Percentiles rank a stretch among this genome's conserved stretches.
Conservation (phyloP, 257 asterid genomes). For the Petrea volubilis region DNA sequence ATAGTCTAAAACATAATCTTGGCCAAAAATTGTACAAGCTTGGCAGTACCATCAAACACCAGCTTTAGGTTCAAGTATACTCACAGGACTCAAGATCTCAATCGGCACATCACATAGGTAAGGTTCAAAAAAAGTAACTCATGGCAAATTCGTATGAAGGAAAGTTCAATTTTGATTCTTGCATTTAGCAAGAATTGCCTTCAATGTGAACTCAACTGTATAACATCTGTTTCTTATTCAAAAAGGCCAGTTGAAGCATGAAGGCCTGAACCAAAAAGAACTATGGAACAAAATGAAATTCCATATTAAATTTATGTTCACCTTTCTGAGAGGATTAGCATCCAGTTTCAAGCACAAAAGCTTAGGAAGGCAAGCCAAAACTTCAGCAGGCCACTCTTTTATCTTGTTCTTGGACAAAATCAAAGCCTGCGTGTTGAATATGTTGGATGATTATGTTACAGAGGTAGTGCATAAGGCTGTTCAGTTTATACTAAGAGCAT, state of each 20-base stretch:
- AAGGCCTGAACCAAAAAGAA: not conserved
- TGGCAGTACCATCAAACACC: not conserved
- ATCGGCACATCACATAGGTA: slow-evolving; percentile 6
- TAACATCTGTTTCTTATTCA: not conserved
- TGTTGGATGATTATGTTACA: slow-evolving; percentile 12
- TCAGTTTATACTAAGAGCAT: not conserved
- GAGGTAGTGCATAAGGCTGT: slow-evolving; percentile 8
- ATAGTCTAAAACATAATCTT: slow-evolving; percentile 3
- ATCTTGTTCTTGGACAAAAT: slow-evolving; percentile 91
- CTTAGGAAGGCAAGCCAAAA: slow-evolving; percentile 66
- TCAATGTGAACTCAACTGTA: not conserved
- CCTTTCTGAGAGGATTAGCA: slow-evolving; percentile 79
- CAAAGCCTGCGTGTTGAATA: slow-evolving; percentile 51
- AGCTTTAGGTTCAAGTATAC: slow-evolving; percentile 15
- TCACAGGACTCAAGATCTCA: slow-evolving; percentile 4
- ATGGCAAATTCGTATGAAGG: slow-evolving; percentile 4
- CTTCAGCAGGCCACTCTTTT: slow-evolving; percentile 78
- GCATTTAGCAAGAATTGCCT: not conserved
- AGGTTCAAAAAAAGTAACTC: not conserved
- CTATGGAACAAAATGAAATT: not conserved
- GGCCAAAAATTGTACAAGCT: not conserved
- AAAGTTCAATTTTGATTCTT: not conserved
- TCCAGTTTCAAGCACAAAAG: slow-evolving; percentile 91
- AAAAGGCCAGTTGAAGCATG: not conserved
- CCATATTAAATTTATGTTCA: slow-evolving; percentile 26